Percentiles rank a stretch among this genome's conserved stretches.
phyloP scores from a whole-genome alignment of 148 eudicot genomes.

The Heliosperma pusillum region DNA sequence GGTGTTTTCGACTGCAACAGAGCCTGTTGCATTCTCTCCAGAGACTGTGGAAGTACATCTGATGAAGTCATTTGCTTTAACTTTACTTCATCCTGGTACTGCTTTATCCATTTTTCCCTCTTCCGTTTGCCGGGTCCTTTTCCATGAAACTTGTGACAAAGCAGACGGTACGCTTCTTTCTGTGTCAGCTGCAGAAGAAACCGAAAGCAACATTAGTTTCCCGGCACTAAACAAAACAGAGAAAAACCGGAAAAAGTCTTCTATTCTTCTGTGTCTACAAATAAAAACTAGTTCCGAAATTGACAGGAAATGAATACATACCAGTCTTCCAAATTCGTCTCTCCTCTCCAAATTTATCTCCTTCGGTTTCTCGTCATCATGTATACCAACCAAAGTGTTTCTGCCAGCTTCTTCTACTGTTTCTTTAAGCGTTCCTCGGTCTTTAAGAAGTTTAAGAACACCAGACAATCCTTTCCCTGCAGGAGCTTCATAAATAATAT shows the following conservation, averaged over 20 bases:
- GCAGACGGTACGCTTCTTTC: constrained; percentile 73
- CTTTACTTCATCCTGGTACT: constrained; percentile 73
- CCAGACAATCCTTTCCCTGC: constrained; percentile 82
- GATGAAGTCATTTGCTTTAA: constrained; percentile 77
- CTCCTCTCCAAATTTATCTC: constrained; percentile 80
- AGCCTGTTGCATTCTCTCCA: constrained; percentile 86
- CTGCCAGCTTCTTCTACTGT: constrained; percentile 86
- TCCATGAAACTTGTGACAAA: constrained; percentile 86
- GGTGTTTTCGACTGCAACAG: constrained; percentile 69
- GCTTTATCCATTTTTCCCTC: constrained; percentile 79
- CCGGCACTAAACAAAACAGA: background rate
- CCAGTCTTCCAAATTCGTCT: constrained; percentile 82
- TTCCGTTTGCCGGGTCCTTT: constrained; percentile 96
- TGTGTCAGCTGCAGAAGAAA: constrained; percentile 69
- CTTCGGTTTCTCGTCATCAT: constrained; percentile 48
- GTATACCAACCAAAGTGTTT: constrained; percentile 68
- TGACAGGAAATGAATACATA: constrained; percentile 41
- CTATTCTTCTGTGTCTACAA: too few species aligned
- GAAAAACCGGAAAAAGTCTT: background rate
- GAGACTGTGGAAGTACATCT: constrained; percentile 72
- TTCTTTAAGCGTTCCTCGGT: constrained; percentile 79
- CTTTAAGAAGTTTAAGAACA: constrained; percentile 67
- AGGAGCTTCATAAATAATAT: constrained; percentile 71
- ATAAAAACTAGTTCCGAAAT: too few species aligned
- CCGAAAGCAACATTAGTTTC: background rate